Conservation (phyloP, 2,329 filamentous ascomycete species). For the Leptographium flavum region DNA sequence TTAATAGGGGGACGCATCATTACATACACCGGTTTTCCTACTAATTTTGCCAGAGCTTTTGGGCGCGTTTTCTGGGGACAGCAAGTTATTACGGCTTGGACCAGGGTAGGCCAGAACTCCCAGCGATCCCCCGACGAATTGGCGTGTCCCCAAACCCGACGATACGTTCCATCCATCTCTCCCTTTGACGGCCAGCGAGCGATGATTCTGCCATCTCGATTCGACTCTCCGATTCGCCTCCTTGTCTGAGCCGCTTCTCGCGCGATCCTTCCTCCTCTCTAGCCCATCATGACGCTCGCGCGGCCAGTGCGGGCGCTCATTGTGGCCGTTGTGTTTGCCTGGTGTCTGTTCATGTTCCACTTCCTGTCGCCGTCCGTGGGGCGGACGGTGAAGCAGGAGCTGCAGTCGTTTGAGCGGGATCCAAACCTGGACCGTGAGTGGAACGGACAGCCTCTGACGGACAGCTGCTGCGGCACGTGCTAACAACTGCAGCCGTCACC, state of each 20-base stretch:
- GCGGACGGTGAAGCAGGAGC: constrained; percentile 23
- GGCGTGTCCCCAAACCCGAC: too few relatives aligned
- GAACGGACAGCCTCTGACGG: background rate
- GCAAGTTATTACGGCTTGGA: too few relatives aligned
- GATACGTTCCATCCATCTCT: too few relatives aligned
- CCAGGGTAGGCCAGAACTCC: too few relatives aligned
- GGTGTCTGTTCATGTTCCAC: constrained; percentile 67
- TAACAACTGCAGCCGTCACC: constrained; percentile 46
- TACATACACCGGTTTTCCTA: background rate
- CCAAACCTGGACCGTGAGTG: constrained; percentile 74
- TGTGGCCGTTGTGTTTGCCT: constrained; percentile 50
- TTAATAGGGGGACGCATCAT: too few relatives aligned
- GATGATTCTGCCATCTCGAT: too few relatives aligned
- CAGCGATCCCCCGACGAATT: too few relatives aligned
- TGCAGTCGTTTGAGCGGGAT: constrained; percentile 46
- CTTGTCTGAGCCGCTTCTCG: too few relatives aligned
- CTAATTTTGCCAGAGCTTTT: background rate
- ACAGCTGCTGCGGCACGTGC: background rate
- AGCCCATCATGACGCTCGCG: constrained; percentile 60
- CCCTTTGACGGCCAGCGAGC: too few relatives aligned
- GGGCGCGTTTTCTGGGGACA: too few relatives aligned
- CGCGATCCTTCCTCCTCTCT: background rate
- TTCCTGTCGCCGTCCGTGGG: constrained; percentile 45
- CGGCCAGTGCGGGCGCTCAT: constrained; percentile 71
- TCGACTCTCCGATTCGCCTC: background rate